Conservation (phyloP, 2,329 filamentous ascomycete genomes). For the Parascedosporium putredinis region DNA sequence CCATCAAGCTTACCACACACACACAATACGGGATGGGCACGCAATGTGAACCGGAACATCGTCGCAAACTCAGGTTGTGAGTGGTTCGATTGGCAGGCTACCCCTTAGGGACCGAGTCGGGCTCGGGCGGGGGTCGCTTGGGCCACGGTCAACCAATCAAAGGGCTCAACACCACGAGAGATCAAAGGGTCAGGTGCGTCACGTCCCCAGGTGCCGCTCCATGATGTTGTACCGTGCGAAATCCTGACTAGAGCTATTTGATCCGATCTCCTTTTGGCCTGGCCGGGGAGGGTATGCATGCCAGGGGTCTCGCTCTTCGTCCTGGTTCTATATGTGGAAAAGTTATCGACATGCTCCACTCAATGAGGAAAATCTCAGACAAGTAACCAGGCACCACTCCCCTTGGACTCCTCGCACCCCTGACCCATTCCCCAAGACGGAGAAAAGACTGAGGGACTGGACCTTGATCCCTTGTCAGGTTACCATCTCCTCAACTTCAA, state of each 20-base stretch:
- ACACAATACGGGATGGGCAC: not conserved
- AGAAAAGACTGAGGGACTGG: too few relatives aligned
- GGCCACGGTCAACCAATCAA: not conserved
- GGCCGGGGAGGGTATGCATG: too few relatives aligned
- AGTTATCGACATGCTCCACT: too few relatives aligned
- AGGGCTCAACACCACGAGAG: not conserved
- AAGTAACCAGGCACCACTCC: constrained; percentile 5
- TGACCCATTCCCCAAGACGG: not conserved
- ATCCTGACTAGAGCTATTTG: too few relatives aligned
- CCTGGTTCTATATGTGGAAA: too few relatives aligned
- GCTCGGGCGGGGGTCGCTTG: not conserved
- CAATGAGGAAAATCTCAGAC: constrained; percentile 3
- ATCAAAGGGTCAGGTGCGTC: too few relatives aligned
- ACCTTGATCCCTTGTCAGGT: too few relatives aligned
- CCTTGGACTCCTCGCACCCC: not conserved
- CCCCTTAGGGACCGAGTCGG: not conserved
- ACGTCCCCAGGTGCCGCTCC: constrained; percentile 2
- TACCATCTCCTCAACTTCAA: too few relatives aligned
- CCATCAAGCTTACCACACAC: too few relatives aligned
- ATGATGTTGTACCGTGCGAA: too few relatives aligned
- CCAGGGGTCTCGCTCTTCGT: too few relatives aligned
- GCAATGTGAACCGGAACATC: not conserved
- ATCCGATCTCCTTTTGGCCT: too few relatives aligned
- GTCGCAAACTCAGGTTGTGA: not conserved
- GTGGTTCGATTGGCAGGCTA: not conserved